Evolutionary conservation across 2,329 filamentous ascomycete species (phyloP).

Genomic region (Daldinia eschscholtzii): DNA sequence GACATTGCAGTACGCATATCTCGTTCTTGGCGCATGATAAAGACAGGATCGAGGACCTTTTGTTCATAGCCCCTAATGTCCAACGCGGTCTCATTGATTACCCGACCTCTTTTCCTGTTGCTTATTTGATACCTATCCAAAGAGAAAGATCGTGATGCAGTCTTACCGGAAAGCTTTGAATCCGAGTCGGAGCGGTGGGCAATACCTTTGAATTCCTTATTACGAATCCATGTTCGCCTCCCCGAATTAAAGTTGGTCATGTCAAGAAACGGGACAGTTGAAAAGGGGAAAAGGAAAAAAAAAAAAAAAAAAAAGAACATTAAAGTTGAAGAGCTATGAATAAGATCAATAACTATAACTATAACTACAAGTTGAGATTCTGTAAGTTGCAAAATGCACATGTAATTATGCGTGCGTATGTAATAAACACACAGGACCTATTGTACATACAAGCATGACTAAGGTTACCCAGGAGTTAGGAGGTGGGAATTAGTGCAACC

Average conservation of each 20-base stretch:
- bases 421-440: no score
- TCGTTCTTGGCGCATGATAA: constrained; percentile 8
- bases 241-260: background rate
- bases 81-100: constrained; percentile 8
- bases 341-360: no score
- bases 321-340: background rate
- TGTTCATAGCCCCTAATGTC: background rate
- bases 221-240: background rate
- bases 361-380: no score
- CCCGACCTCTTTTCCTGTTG: background rate
- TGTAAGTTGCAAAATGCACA: background rate
- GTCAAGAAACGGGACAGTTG: background rate
- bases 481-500: background rate
- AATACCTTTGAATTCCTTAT: background rate
- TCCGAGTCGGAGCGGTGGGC: background rate
- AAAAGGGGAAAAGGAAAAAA: background rate
- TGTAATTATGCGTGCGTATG: background rate
- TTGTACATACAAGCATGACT: no score
- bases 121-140: background rate
- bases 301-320: background rate
- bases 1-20: constrained; percentile 7
- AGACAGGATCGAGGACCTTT: constrained; percentile 5
- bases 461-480: no score
- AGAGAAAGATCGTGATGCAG: background rate
- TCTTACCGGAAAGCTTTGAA: background rate